These are phyloP conservation scores for Kodamaea kaohsiungensis DNA, from an alignment of 805 yeast species.

Conservation along the genomic window DNA sequence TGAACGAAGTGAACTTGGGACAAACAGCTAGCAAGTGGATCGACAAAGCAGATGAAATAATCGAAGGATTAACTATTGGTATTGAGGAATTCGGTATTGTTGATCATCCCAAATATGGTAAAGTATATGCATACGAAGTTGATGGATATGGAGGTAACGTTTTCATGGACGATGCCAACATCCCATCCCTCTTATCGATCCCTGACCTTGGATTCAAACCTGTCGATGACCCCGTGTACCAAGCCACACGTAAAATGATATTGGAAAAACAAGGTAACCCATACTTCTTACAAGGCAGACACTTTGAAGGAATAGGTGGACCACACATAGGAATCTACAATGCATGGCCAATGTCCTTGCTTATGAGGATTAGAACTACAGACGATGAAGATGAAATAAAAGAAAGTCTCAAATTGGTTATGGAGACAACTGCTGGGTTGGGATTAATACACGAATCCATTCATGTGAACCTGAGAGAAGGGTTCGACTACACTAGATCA, in stretches of 20 bases:
- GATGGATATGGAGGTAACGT: slow-evolving; percentile 79
- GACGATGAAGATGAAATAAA: slow-evolving; percentile 69
- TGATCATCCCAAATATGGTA: slow-evolving; percentile 69
- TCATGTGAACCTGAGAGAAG: slow-evolving; percentile 54
- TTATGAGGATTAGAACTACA: slow-evolving; percentile 72
- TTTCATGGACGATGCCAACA: slow-evolving; percentile 89
- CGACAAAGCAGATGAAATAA: slow-evolving; percentile 33
- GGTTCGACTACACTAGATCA: slow-evolving; percentile 64
- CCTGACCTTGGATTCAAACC: slow-evolving; percentile 74
- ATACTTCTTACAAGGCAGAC: slow-evolving; percentile 62
- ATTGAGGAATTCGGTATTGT: slow-evolving; percentile 64
- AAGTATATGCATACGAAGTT: slow-evolving; percentile 83
- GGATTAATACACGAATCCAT: slow-evolving; percentile 88
- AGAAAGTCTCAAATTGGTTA: slow-evolving; percentile 48
- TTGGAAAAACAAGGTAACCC: slow-evolving; percentile 73
- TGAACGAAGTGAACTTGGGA: slow-evolving; percentile 2
- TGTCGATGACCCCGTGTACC: slow-evolving; percentile 58
- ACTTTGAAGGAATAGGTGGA: slow-evolving; percentile 82
- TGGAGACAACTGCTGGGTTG: slow-evolving; percentile 65
- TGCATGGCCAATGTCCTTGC: slow-evolving; percentile 92
- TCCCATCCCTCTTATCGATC: slow-evolving; percentile 77
- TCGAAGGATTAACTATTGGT: slow-evolving; percentile 50
- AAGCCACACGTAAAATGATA: slow-evolving; percentile 78
- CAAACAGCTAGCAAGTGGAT: slow-evolving; percentile 10
- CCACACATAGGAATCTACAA: slow-evolving; percentile 81